phyloP scores from a whole-genome alignment of 2,329 filamentous ascomycete species.

The Aspergillus glaucus region DNA sequence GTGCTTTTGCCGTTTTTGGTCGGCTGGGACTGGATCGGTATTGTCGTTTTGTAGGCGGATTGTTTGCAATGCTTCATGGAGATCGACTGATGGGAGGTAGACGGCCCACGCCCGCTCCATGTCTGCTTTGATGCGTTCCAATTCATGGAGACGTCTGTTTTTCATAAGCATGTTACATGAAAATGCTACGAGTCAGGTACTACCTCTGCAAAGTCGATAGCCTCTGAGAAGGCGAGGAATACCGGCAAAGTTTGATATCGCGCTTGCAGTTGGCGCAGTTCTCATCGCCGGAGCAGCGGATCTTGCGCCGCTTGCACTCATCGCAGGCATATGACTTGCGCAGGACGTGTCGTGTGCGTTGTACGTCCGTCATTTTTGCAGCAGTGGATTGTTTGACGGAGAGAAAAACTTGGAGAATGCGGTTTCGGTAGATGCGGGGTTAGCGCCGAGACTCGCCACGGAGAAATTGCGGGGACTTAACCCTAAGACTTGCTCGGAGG shows the following conservation, averaged over 20 bases:
- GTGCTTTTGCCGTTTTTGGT: slow-evolving; percentile 4
- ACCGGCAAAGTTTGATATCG: slow-evolving; percentile 12
- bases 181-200: neutral
- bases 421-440: neutral
- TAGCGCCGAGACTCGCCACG: neutral
- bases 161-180: neutral
- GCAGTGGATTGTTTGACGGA: neutral
- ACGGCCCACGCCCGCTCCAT: slow-evolving; percentile 11
- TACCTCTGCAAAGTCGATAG: slow-evolving; percentile 12
- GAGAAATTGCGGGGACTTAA: neutral
- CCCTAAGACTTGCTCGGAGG: neutral
- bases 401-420: neutral
- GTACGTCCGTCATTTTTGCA: neutral
- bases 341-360: slow-evolving; percentile 8
- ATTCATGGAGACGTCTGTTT: slow-evolving; percentile 11
- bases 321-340: slow-evolving; percentile 15
- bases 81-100: slow-evolving; percentile 11
- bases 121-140: slow-evolving; percentile 6
- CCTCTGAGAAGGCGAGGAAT: slow-evolving; percentile 12
- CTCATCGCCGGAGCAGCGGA: slow-evolving; percentile 14
- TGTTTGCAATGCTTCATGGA: slow-evolving; percentile 10
- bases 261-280: slow-evolving; percentile 12
- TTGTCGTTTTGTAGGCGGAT: slow-evolving; percentile 3
- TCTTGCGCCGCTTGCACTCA: slow-evolving; percentile 14
- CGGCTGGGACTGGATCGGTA: neutral